phyloP scores from a whole-genome alignment of 768 basidiomycete species.

The Collybiopsis confluens region DNA sequence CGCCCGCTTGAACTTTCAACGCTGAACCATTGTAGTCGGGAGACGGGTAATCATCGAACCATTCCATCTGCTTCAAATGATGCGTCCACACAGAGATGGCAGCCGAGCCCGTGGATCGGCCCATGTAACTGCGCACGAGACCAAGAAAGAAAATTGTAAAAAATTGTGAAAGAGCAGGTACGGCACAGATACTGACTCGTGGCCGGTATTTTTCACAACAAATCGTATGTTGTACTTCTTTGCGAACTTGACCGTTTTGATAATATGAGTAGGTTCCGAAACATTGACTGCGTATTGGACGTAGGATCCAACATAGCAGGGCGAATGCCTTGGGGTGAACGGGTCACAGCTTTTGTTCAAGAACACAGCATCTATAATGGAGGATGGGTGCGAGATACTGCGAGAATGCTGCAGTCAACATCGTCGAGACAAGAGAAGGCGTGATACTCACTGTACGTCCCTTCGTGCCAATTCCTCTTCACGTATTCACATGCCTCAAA shows the following conservation, averaged over 20 bases:
- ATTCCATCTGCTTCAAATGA: conserved; percentile 7
- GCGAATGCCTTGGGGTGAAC: conserved; percentile 8
- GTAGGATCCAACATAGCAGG: conserved; percentile 14
- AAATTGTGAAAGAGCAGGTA: too few relatives aligned
- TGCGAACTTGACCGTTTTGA: conserved; percentile 12
- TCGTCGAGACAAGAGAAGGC: not conserved
- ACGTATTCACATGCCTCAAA: conserved; percentile 5
- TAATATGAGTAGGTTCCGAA: not conserved
- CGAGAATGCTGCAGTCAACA: not conserved
- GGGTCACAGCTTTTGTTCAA: conserved; percentile 19
- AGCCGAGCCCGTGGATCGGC: conserved; percentile 10
- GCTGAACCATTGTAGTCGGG: conserved; percentile 9
- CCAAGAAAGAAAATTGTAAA: not conserved
- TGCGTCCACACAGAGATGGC: conserved; percentile 13
- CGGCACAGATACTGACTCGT: conserved; percentile 5
- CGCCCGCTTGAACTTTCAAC: conserved; percentile 11
- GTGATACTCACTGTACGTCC: conserved; percentile 12
- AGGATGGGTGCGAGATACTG: conserved; percentile 12
- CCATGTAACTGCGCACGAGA: conserved; percentile 11
- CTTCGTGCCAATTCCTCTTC: conserved; percentile 8
- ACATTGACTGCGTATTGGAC: conserved; percentile 15
- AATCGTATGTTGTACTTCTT: conserved; percentile 17
- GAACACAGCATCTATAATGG: conserved; percentile 16
- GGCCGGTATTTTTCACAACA: conserved; percentile 16
- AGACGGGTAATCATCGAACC: conserved; percentile 8